Conservation (phyloP, 2,329 filamentous ascomycete genomes). For the Pezicula radicicola region DNA sequence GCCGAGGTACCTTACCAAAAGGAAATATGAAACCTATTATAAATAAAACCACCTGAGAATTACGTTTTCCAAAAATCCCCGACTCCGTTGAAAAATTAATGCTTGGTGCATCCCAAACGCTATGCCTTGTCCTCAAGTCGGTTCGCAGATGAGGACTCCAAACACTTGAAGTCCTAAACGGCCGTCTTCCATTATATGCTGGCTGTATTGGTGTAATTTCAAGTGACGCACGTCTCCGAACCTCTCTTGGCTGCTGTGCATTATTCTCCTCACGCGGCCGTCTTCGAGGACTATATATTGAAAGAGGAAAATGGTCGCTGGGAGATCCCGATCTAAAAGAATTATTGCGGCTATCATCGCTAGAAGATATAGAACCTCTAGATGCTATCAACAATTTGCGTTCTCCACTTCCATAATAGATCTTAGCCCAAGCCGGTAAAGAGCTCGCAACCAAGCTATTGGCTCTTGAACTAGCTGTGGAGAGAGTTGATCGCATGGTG, state of each 20-base stretch:
- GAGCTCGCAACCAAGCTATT: constrained; percentile 37
- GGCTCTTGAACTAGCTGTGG: constrained; percentile 36
- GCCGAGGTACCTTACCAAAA: constrained; percentile 49
- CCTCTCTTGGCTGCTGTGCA: constrained; percentile 6
- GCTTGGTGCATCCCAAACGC: constrained; percentile 72
- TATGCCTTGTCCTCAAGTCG: constrained; percentile 58
- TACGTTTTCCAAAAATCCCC: constrained; percentile 61
- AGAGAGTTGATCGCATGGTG: constrained; percentile 22
- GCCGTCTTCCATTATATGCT: constrained; percentile 11
- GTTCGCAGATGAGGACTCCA: constrained; percentile 65
- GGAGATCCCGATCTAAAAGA: constrained; percentile 45
- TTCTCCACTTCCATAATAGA: constrained; percentile 71
- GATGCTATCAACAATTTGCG: constrained; percentile 43
- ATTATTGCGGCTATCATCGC: constrained; percentile 42
- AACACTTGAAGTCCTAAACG: constrained; percentile 46
- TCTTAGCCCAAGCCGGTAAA: constrained; percentile 46
- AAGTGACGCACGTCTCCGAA: constrained; percentile 32
- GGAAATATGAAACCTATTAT: constrained; percentile 76
- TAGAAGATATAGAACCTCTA: constrained; percentile 22
- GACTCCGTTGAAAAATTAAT: constrained; percentile 61
- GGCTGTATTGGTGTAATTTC: constrained; percentile 35
- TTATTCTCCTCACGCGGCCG: constrained; percentile 37
- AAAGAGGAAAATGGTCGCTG: constrained; percentile 44
- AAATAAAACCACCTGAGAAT: constrained; percentile 73
- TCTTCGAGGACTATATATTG: constrained; percentile 43